Evolutionary conservation across 1,284 basidiomycete genomes (phyloP), one percentile per base, ranked within the genome.

Genomic region (Moesziomyces aphidis): DNA sequence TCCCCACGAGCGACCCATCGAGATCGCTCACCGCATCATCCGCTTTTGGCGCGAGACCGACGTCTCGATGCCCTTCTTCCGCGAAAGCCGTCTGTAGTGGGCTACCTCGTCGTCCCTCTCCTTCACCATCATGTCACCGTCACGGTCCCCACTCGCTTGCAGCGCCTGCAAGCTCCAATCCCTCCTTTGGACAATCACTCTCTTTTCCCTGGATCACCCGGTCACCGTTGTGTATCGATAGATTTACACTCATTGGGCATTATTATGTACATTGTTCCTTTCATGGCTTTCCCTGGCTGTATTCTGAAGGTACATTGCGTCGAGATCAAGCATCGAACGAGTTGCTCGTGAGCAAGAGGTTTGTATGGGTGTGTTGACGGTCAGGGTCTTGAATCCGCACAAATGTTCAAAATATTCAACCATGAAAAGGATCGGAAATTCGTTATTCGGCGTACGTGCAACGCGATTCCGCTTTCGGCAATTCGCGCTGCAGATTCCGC

Each of bases 21-120:
- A 64, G 61, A 69, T 73, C 58, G 71, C 71, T 46, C 55, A 61
- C 49, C 65, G 61, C 34, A 68, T 73, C 57, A 24, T 64, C 28
- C 64, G 64, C 56, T 73, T 73, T 55, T 68, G 64, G 64, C 70
- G 61, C 31, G 70, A 73, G 60, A 73, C 70, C 34, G 55, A 61
- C 47, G 50, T 67, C 45, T 57, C 59, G 3, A 45, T 55, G 3
- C 60, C 69, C 49, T 62, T 67, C 56, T 63, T 63, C 63, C 63
- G 69, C 59, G 69, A 73, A 47, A 54, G 69, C 63, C 61, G 63
- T 52, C 63, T 73, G 15, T 73, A 54, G 50, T 22, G 11, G n/a
- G 17, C 24, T 24, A 24, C 21, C 15, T 22, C 50, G n/a, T 22
- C 26, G 8, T 8, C 13, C 17, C 26, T 56, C 36, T 51, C 43